A percentile compares a stretch with the other conserved stretches of the same genome.
Evolutionary conservation across 2,329 filamentous ascomycete species (phyloP).

Genomic region (Bimuria novae-zelandiae): DNA sequence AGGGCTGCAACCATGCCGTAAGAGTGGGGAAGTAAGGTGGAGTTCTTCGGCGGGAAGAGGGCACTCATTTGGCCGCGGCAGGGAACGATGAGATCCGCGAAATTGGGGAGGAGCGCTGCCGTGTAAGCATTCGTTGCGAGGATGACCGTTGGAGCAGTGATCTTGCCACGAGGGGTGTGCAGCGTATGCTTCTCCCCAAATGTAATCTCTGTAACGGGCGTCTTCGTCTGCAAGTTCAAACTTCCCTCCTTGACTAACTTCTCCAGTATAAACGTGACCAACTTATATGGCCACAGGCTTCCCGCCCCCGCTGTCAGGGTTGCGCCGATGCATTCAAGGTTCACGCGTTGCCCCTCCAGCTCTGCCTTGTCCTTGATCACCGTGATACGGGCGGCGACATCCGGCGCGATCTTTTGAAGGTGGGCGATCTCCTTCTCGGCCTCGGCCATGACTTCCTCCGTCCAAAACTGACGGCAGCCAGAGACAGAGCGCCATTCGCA

Average conservation of each 20-base stretch:
- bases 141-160: slow-evolving; percentile 67
- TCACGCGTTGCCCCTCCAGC: slow-evolving; percentile 58
- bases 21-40: slow-evolving; percentile 58
- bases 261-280: slow-evolving; percentile 74
- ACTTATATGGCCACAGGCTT: slow-evolving; percentile 82
- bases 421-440: slow-evolving; percentile 57
- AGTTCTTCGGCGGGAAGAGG: slow-evolving; percentile 60
- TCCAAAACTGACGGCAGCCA: slow-evolving; percentile 68
- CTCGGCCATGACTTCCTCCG: slow-evolving; percentile 58
- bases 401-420: slow-evolving; percentile 59
- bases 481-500: slow-evolving; percentile 71
- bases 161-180: slow-evolving; percentile 69
- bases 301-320: slow-evolving; percentile 69
- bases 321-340: slow-evolving; percentile 60
- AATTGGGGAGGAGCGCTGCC: slow-evolving; percentile 70
- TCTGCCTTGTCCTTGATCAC: slow-evolving; percentile 48
- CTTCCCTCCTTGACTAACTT: slow-evolving; percentile 53
- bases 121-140: slow-evolving; percentile 87
- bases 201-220: slow-evolving; percentile 58
- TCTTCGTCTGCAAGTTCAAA: slow-evolving; percentile 77
- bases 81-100: slow-evolving; percentile 75
- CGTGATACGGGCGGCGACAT: slow-evolving; percentile 55
- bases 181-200: slow-evolving; percentile 59
- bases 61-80: slow-evolving; percentile 75
- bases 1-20: slow-evolving; percentile 66